Evolutionary conservation across 805 yeast species (phyloP), one percentile per base, ranked within the genome.

Genomic region (Ogataea naganishii): DNA sequence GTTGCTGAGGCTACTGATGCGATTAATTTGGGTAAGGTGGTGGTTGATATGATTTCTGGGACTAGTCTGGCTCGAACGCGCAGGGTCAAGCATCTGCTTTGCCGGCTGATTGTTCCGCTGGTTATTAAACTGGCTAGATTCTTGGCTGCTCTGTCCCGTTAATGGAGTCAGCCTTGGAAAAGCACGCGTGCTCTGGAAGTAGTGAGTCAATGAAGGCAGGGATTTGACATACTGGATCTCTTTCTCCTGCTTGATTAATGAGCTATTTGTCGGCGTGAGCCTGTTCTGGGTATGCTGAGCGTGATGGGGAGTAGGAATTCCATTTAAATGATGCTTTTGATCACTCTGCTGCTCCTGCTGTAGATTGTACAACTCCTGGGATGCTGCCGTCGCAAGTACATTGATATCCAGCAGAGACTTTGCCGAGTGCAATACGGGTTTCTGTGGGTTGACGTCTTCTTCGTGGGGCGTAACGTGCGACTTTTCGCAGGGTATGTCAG

Each of bases 311-410:
- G n/a, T n/a, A n/a, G n/a, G n/a, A n/a, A n/a, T n/a, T n/a, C n/a
- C n/a, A n/a, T n/a, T n/a, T n/a, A n/a, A n/a, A n/a, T 20, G 41
- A 18, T 22, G 44, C 26, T 38, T 43, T 14, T 35, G 46, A 10
- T 37, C 39, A 30, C 37, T 39, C 14, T 29, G 29, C 24, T 46
- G 39, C 34, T 43, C 47, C 20, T 46, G 36, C 37, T 62, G 62
- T 36, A 70, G 38, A 34, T 60, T 58, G 32, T 60, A 60, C 33
- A 71, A 55, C 46, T 71, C 77, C 43, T 69, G 72, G 3, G 72
- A 60, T 4, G 77, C 76, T 5, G 75, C 75, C 9, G 66, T 53
- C 5, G 75, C 76, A 27, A 71, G 48, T 3, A 69, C 52, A 43
- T 70, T 72, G 29, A 71, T 70, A 40, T 66, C 68, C 49, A 61